Evolutionary conservation across 176 grass and related monocot species (phyloP).

Genomic region (Alloteropsis semialata): DNA sequence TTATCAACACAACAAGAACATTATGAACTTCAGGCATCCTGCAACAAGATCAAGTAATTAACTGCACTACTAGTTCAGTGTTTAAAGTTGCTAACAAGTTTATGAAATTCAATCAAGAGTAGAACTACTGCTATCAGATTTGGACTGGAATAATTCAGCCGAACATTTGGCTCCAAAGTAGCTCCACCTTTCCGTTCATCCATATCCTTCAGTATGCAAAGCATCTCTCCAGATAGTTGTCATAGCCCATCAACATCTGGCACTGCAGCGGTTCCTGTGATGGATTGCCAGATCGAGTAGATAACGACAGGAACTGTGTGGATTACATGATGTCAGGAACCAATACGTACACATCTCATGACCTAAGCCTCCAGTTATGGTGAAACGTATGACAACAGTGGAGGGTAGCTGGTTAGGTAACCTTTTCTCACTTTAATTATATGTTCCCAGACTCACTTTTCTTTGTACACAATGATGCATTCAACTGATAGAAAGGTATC

Average conservation of each 20-base stretch:
- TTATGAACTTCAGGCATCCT: neutral
- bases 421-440: conserved; percentile 23
- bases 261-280: neutral
- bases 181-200: neutral
- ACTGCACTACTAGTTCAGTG: neutral
- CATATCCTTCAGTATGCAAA: neutral
- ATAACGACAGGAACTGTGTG: neutral
- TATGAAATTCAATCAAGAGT: neutral
- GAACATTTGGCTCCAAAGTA: neutral
- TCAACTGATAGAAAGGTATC: neutral
- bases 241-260: neutral
- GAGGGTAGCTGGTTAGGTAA: neutral
- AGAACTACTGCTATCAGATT: neutral
- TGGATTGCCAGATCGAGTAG: conserved; percentile 22
- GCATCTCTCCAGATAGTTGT: neutral
- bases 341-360: conserved; percentile 21
- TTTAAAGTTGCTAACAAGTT: neutral
- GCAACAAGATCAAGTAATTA: neutral
- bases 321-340: conserved; percentile 8
- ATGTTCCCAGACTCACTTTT: neutral
- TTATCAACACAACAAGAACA: neutral
- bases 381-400: conserved; percentile 15
- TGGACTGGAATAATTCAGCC: conserved; percentile 7
- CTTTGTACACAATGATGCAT: neutral
- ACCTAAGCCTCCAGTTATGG: conserved; percentile 21